Evolutionary conservation across 2,329 filamentous ascomycete species (phyloP).

Genomic region (Phyllosticta citriasiana): DNA sequence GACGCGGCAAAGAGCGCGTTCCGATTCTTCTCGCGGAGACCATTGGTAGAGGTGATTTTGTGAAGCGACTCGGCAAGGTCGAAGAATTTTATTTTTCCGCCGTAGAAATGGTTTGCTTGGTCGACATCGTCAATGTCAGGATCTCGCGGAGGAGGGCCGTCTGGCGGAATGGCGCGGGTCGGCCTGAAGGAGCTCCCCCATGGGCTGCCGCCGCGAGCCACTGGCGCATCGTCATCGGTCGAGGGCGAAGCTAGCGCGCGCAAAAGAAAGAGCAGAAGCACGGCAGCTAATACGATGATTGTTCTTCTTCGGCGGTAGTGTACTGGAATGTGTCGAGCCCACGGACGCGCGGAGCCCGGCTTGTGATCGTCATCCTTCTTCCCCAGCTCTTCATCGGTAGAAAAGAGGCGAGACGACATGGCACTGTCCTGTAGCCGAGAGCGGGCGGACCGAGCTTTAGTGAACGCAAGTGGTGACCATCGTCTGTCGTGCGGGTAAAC

Average conservation of each 20-base stretch:
- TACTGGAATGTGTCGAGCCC: conserved; percentile 20
- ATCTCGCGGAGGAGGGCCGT: conserved; percentile 16
- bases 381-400: conserved; percentile 52
- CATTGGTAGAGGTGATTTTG: conserved; percentile 45
- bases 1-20: conserved; percentile 75
- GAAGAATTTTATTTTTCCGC: conserved; percentile 61
- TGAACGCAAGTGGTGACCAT: neutral
- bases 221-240: neutral
- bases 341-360: conserved; percentile 25
- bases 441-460: neutral
- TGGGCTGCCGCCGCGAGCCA: neutral
- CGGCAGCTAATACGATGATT: conserved; percentile 23
- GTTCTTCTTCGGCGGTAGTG: conserved; percentile 43
- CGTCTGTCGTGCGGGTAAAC: neutral
- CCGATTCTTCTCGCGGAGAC: conserved; percentile 44
- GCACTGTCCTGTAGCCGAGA: neutral
- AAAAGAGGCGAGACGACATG: conserved; percentile 24
- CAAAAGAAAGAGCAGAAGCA: conserved; percentile 52
- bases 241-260: conserved; percentile 40
- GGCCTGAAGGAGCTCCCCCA: neutral
- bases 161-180: conserved; percentile 12
- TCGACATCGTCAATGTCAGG: conserved; percentile 13
- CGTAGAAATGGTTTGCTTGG: conserved; percentile 43
- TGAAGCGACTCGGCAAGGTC: conserved; percentile 55
- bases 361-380: conserved; percentile 56